A percentile compares a stretch with the other conserved stretches of the same genome.
Evolutionary conservation across 306 rosid genomes (phyloP).

Genomic region (Alnus rubra): DNA sequence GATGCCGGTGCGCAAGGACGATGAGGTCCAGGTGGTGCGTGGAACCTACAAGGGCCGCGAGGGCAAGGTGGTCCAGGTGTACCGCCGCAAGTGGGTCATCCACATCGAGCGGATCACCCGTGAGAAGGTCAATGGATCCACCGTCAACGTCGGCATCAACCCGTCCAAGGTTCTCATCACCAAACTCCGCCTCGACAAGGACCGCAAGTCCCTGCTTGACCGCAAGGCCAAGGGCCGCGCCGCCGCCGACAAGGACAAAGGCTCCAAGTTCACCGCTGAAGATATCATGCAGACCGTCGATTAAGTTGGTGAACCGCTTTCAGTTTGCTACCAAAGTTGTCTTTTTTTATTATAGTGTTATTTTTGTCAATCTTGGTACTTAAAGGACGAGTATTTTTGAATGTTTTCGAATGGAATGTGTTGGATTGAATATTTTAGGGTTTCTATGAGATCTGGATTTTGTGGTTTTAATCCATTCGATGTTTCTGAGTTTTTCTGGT

Average conservation of each 20-base stretch:
- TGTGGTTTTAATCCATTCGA: conserved; percentile 3
- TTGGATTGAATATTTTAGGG: conserved; percentile 16
- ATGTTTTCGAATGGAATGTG: neutral
- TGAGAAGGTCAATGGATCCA: conserved; percentile 92
- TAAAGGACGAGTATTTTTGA: neutral
- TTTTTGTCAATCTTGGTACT: neutral
- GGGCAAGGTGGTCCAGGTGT: conserved; percentile 88
- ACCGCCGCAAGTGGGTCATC: conserved; percentile 94
- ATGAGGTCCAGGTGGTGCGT: conserved; percentile 87
- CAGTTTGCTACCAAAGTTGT: no score
- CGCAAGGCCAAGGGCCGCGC: conserved; percentile 97
- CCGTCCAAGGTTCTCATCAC: conserved; percentile 79
- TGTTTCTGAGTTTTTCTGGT: neutral
- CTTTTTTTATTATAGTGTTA: neutral
- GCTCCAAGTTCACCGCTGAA: conserved; percentile 87
- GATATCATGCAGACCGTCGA: conserved; percentile 89
- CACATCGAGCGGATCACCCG: conserved; percentile 93
- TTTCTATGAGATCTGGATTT: conserved; percentile 11
- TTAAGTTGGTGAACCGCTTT: conserved; percentile 24
- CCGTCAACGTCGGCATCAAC: conserved; percentile 90
- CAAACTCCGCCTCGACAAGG: conserved; percentile 87
- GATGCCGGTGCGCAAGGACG: conserved; percentile 89
- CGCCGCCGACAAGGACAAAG: conserved; percentile 94
- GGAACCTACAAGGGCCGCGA: conserved; percentile 95
- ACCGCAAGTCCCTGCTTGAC: conserved; percentile 77